phyloP scores from a whole-genome alignment of 495 filamentous ascomycete species.

The Neurospora sp. region DNA sequence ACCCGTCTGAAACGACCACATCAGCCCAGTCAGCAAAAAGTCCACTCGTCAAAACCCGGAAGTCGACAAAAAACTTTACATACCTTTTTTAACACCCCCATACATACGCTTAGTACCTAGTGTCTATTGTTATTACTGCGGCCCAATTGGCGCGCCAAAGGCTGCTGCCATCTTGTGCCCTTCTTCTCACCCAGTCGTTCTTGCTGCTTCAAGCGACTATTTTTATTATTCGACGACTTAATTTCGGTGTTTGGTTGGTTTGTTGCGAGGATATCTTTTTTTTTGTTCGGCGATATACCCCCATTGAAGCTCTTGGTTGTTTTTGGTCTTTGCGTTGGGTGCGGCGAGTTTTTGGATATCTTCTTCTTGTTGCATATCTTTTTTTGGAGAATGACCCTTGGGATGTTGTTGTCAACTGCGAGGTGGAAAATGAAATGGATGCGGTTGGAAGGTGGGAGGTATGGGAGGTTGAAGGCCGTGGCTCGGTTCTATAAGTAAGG shows the following conservation, averaged over 20 bases:
- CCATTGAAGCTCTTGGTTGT: constrained; percentile 1
- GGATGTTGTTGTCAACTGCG: background rate
- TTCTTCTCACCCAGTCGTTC: background rate
- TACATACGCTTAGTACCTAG: background rate
- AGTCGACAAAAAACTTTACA: background rate
- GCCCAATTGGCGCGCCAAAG: background rate
- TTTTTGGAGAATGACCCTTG: background rate
- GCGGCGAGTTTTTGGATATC: background rate
- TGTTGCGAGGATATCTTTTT: constrained; percentile 3
- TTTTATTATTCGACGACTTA: background rate
- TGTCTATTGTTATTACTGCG: background rate
- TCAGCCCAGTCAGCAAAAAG: background rate
- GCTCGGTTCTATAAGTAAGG: background rate
- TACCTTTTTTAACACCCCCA: background rate
- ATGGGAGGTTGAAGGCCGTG: background rate
- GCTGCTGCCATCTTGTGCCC: background rate
- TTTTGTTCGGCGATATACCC: constrained; percentile 9
- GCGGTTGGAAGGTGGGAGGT: background rate
- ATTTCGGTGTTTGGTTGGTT: background rate
- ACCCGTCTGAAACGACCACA: background rate
- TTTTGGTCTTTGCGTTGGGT: background rate
- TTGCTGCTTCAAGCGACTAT: background rate
- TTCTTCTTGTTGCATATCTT: background rate
- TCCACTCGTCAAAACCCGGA: background rate
- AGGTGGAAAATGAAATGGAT: background rate